These are phyloP conservation scores for Musa acuminata DNA, from an alignment of 176 grass and related monocot species.

Conservation along the genomic window DNA sequence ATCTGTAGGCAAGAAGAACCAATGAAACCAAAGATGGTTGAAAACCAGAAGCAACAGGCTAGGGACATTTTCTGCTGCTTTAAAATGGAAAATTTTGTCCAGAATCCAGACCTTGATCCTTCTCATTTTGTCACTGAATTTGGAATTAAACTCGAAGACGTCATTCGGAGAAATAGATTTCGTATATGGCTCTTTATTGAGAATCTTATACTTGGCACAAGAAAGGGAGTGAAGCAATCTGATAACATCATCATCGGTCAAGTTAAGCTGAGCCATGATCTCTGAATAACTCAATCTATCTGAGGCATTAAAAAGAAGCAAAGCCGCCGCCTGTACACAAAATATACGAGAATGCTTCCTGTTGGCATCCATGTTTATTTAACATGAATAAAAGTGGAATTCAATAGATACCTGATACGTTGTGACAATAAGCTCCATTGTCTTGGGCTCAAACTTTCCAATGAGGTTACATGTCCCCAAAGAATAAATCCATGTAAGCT, in stretches of 20 bases:
- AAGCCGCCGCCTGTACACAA: constrained; percentile 11
- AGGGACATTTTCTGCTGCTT: background rate
- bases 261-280: constrained; percentile 19
- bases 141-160: constrained; percentile 79
- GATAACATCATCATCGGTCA: constrained; percentile 22
- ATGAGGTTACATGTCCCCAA: constrained; percentile 92
- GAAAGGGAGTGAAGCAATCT: constrained; percentile 29
- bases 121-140: constrained; percentile 93
- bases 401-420: constrained; percentile 64
- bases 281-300: constrained; percentile 26
- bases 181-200: constrained; percentile 21
- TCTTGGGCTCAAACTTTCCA: constrained; percentile 72
- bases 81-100: background rate
- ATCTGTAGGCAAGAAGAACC: constrained; percentile 31
- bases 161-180: constrained; percentile 17
- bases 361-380: background rate
- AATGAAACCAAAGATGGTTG: background rate
- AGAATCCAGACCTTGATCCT: constrained; percentile 82
- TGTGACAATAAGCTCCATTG: constrained; percentile 89
- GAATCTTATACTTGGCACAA: constrained; percentile 24
- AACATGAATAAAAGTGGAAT: background rate
- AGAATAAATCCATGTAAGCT: constrained; percentile 99
- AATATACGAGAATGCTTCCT: background rate
- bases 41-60: background rate
- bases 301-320: constrained; percentile 21